Conservation (phyloP, 768 basidiomycete species). For the Pleurotus citrinopileatus region DNA sequence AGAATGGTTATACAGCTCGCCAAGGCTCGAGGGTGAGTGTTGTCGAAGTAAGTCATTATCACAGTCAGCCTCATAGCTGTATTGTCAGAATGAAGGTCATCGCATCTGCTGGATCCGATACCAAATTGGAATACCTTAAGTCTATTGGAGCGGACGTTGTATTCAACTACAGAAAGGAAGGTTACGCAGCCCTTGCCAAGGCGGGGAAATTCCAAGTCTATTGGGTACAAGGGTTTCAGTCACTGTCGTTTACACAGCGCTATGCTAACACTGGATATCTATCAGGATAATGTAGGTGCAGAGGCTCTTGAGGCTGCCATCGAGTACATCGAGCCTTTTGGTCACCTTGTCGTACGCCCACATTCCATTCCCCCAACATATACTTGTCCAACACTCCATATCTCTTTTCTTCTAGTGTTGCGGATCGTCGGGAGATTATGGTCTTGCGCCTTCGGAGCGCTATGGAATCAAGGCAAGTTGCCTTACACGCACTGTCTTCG, state of each 20-base stretch:
- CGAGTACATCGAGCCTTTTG: conserved; percentile 26
- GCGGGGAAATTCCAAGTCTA: conserved; percentile 46
- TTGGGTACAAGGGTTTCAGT: conserved; percentile 12
- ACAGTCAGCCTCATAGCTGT: conserved; percentile 5
- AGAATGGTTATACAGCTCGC: conserved; percentile 16
- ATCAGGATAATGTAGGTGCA: conserved; percentile 35
- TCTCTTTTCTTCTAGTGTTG: conserved; percentile 12
- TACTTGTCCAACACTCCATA: background rate
- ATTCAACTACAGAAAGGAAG: conserved; percentile 53
- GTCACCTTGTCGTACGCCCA: conserved; percentile 29
- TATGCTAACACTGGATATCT: background rate
- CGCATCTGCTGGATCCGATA: conserved; percentile 41
- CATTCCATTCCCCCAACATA: too few relatives aligned
- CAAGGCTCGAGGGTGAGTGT: conserved; percentile 5
- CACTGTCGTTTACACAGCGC: background rate
- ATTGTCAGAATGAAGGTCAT: conserved; percentile 6
- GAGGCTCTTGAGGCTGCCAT: conserved; percentile 40
- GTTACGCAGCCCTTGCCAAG: conserved; percentile 28
- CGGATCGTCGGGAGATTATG: conserved; percentile 18
- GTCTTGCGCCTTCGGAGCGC: conserved; percentile 10
- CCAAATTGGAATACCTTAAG: conserved; percentile 44
- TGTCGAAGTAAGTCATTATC: background rate
- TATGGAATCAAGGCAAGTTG: conserved; percentile 17
- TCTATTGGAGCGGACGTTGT: conserved; percentile 44
- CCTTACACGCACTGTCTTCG: background rate